Percentiles rank a stretch among this genome's conserved stretches.
phyloP scores from a whole-genome alignment of 768 basidiomycete species.

The Dacryopinax primogenitus region DNA sequence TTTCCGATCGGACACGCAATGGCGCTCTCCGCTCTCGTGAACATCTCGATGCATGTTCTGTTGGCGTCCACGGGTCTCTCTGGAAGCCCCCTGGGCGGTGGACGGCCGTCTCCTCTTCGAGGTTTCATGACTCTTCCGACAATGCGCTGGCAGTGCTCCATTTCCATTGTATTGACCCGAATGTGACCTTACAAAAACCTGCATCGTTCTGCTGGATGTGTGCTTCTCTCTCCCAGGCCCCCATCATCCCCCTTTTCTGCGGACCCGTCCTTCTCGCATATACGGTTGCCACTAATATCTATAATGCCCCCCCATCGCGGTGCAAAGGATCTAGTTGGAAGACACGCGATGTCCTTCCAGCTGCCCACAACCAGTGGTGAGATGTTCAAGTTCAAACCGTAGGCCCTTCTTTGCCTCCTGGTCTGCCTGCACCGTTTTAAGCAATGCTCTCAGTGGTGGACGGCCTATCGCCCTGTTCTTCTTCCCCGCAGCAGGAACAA shows the following conservation, averaged over 20 bases:
- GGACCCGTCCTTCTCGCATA: not conserved
- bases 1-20: too few species aligned
- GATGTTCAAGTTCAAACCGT: not conserved
- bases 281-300: not conserved
- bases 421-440: not conserved
- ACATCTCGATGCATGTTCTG: too few species aligned
- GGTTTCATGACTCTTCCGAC: not conserved
- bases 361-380: not conserved
- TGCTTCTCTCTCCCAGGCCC: not conserved
- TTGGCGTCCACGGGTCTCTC: too few species aligned
- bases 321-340: not conserved
- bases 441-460: not conserved
- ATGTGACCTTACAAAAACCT: too few species aligned
- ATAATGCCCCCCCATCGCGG: not conserved
- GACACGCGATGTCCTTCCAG: not conserved
- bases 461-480: not conserved
- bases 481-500: not conserved
- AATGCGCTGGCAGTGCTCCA: not conserved
- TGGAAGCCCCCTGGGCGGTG: too few species aligned
- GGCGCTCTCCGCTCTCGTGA: too few species aligned
- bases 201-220: not conserved
- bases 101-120: too few species aligned
- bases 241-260: not conserved
- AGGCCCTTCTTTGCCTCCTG: not conserved
- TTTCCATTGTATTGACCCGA: not conserved